Evolutionary conservation across 495 filamentous ascomycete species (phyloP).

Genomic region (Penicillium riverlandense): DNA sequence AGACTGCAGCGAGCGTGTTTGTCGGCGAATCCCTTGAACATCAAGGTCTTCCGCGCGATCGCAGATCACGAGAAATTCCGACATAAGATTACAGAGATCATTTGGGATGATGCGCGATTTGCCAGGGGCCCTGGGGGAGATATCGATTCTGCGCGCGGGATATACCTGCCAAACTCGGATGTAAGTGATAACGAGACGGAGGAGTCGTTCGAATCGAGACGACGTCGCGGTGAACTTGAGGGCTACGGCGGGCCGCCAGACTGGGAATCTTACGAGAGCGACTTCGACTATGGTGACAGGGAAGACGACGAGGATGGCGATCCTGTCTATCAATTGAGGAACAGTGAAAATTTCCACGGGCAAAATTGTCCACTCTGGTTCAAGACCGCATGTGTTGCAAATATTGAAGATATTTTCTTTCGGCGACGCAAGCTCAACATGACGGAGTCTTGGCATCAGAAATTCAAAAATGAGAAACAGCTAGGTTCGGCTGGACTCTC

Average conservation of each 20-base stretch:
- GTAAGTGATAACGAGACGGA: constrained; percentile 3
- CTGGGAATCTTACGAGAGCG: no score
- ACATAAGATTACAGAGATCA: constrained; percentile 13
- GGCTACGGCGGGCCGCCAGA: no score
- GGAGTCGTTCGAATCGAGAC: background rate
- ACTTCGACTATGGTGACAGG: background rate
- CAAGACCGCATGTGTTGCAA: constrained; percentile 3
- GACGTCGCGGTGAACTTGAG: no score
- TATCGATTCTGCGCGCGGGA: background rate
- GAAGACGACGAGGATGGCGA: constrained; percentile 3
- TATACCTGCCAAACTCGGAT: background rate
- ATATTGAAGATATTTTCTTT: background rate
- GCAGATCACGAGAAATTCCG: constrained; percentile 2
- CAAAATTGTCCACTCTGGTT: constrained; percentile 7
- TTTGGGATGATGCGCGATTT: constrained; percentile 22
- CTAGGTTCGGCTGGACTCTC: background rate
- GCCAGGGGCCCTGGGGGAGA: constrained; percentile 1
- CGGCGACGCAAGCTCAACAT: no score
- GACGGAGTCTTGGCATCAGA: no score
- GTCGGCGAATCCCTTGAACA: constrained; percentile 6
- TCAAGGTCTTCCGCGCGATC: constrained; percentile 6
- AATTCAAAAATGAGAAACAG: no score
- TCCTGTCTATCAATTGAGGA: constrained; percentile 1
- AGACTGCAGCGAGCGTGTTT: constrained; percentile 5
- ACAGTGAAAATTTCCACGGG: constrained; percentile 3